A percentile compares a stretch with the other conserved stretches of the same genome.
These are phyloP conservation scores for Zymoseptoria ardabiliae DNA, from an alignment of 2,329 filamentous ascomycete species.

Conservation along the genomic window DNA sequence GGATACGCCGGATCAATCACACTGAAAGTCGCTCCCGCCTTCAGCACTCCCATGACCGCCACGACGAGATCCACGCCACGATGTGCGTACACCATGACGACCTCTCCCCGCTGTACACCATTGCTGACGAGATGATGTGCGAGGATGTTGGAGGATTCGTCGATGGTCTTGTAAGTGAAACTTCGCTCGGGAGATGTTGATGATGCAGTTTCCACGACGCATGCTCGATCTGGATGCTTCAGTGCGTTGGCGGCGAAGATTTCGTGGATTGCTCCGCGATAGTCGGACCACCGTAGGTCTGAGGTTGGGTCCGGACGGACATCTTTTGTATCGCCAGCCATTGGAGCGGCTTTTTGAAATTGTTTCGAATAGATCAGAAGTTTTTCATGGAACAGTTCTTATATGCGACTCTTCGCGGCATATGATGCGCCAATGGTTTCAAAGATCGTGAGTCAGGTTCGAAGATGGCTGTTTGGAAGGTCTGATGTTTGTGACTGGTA, in stretches of 20 bases:
- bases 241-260: conserved; percentile 61
- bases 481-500: background rate
- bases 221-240: conserved; percentile 59
- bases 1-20: conserved; percentile 78
- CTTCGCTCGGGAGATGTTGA: conserved; percentile 33
- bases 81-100: conserved; percentile 88
- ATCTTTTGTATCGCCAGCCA: conserved; percentile 22
- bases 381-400: background rate
- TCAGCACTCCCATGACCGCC: conserved; percentile 67
- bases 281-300: conserved; percentile 62
- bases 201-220: conserved; percentile 59
- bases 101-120: conserved; percentile 71
- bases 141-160: conserved; percentile 72
- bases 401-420: background rate
- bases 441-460: background rate
- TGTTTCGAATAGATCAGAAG: background rate
- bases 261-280: conserved; percentile 61
- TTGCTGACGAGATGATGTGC: conserved; percentile 70
- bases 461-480: background rate
- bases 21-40: conserved; percentile 53
- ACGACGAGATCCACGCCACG: conserved; percentile 71
- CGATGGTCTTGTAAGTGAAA: conserved; percentile 82
- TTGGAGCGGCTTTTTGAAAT: conserved; percentile 4
- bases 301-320: conserved; percentile 55
- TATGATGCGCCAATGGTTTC: background rate